Evolutionary conservation across 2,329 filamentous ascomycete genomes (phyloP), one percentile per base, ranked within the genome.

Genomic region (Chaetomiaceae sp.): DNA sequence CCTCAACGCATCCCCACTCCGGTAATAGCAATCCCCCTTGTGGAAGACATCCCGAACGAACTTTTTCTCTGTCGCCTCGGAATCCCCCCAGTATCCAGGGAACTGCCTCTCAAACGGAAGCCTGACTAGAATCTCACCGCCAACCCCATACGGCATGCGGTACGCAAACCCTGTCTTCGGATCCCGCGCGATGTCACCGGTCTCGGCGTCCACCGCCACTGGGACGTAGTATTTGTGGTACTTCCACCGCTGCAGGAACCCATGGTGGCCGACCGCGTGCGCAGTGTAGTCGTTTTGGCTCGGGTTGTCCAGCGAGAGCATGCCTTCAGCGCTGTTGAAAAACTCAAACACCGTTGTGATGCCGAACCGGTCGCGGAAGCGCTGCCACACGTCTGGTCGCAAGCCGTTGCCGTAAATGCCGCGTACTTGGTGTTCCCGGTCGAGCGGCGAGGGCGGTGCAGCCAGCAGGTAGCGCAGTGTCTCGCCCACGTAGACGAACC

Each of bases 401-500:
- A 87, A 73, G 1, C 84, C 84, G 62, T 87, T 87, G 53, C 84
- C 84, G 62, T 77, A 84, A 70, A 85, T 84, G 46, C 73, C 70
- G 54, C 75, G 75, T 10, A 86, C 74, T 4, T 71, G 71, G 68
- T 87, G 84, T 13, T 77, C 70, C 55, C 70, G 75, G 66, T 87
- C 84, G 6, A 81, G 74, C 0, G 80, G 74, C n/a, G 77, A 80
- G 0, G 80, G 79, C 2, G 86, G 85, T 1, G 80, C 79, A 0
- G 86, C 82, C 11, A 90, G 76, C 1, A 91, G 75, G 60, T 90
- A 91, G 0, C 87, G 79, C 6, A 87, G 80, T 0, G 85, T 89
- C 66, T 91, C 87, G 61, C 87, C 87, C 2, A 91, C 87, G 63
- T 91, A 91, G 16, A 87, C 81, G 60, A 90, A 87, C 62, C 81